Base-by-base conservation (phyloP, 164 flowering plant genomes). In the Piper betle region DNA sequence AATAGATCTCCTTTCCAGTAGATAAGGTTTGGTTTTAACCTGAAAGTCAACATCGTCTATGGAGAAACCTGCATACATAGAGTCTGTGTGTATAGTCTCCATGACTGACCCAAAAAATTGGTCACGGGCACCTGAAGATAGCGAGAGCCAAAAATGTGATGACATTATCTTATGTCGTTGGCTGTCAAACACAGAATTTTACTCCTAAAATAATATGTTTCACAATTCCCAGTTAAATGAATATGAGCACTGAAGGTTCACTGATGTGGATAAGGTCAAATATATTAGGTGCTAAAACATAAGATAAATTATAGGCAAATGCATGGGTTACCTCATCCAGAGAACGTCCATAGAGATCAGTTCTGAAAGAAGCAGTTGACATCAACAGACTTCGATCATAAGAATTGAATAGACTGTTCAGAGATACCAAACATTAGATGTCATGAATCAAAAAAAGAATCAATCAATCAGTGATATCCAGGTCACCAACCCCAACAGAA, bases 351-450 rank as follows among this genome's bases (percentile, higher is more conserved):
- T 86, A 91, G 19, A 91, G 73, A 80, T 91, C 93, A 39, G 83
- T 82, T 66, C 96, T 82, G 68, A 83, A 82, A 66, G 88, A 85
- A 60, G 97, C 96, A 75, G 85, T 91, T 62, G 99, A 94, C 96
- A 91, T 79, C 82, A 91, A 71, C 69, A 64, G 3, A 69, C 62
- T 82, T 65, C 90, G 90, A 69, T 82, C 73, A 61, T 81, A 94
- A 11, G 97, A 88, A 69, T 56, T 76, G 72, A 94, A 94, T 60
- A 94, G 86, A 70, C 99, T 94, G 97, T 80, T 46, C 66, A 69
- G 13, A 6, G 50, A 9, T 15, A 46, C 50, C 50, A 46, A 46
- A 25, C 33, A 25, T 25, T 25, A 25, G 33, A 25, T 25, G 33
- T 25, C 33, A 25, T 2, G 33, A 25, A 25, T 25, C 33, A 25